A percentile compares a stretch with the other conserved stretches of the same genome.
Evolutionary conservation across 805 yeast genomes (phyloP).

Genomic region (Teunomyces stri): DNA sequence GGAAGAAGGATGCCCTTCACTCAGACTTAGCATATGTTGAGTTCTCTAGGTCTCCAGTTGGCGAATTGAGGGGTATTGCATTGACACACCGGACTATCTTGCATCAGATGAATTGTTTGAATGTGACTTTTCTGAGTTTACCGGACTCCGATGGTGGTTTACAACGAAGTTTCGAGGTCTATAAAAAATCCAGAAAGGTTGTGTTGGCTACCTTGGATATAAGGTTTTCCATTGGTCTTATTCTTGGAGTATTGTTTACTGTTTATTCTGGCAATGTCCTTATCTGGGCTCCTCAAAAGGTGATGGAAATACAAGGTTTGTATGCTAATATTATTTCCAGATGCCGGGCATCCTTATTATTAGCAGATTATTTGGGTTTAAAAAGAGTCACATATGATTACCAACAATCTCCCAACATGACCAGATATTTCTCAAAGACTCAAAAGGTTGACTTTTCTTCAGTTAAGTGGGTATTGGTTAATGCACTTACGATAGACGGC

Average conservation of each 20-base stretch:
- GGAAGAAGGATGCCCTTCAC: slow-evolving; percentile 8
- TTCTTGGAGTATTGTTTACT: slow-evolving; percentile 75
- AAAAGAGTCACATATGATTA: slow-evolving; percentile 92
- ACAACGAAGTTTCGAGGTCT: slow-evolving; percentile 35
- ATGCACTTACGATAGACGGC: slow-evolving; percentile 85
- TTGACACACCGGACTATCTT: slow-evolving; percentile 83
- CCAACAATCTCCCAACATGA: slow-evolving; percentile 81
- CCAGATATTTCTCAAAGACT: slow-evolving; percentile 75
- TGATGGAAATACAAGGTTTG: slow-evolving; percentile 78
- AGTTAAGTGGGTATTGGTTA: slow-evolving; percentile 86
- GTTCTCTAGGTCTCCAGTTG: slow-evolving; percentile 84
- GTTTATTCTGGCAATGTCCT: slow-evolving; percentile 81
- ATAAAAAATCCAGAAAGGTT: slow-evolving; percentile 47
- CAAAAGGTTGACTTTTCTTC: slow-evolving; percentile 74
- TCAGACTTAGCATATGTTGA: slow-evolving; percentile 87
- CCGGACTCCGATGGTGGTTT: slow-evolving; percentile 59
- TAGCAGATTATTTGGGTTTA: slow-evolving; percentile 84
- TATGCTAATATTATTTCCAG: slow-evolving; percentile 78
- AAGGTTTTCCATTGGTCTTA: slow-evolving; percentile 72
- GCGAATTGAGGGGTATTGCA: slow-evolving; percentile 90
- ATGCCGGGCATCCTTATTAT: slow-evolving; percentile 65
- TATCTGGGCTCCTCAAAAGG: slow-evolving; percentile 72
- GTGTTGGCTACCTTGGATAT: slow-evolving; percentile 47
- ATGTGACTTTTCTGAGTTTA: slow-evolving; percentile 63
- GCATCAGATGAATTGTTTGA: slow-evolving; percentile 81